phyloP scores from a whole-genome alignment of 1,284 basidiomycete species.

The Ganoderma boninense region DNA sequence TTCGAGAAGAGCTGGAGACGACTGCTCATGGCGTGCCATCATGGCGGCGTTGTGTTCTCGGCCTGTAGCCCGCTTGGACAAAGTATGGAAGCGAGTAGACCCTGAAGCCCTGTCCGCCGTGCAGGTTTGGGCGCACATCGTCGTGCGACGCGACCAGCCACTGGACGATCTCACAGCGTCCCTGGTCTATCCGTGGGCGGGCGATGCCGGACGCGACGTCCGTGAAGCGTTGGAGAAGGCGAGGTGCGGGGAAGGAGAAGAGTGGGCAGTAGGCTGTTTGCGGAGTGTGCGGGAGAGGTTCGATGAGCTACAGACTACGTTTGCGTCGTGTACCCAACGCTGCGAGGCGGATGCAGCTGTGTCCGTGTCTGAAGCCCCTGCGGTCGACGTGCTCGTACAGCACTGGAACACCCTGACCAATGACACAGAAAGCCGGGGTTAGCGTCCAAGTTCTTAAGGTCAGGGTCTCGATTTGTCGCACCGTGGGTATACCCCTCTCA shows the following conservation, averaged over 20 bases:
- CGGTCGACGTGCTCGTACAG: conserved; percentile 56
- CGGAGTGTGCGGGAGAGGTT: conserved; percentile 54
- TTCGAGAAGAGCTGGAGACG: conserved; percentile 72
- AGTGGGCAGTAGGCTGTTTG: conserved; percentile 53
- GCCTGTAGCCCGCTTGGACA: conserved; percentile 77
- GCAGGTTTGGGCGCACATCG: conserved; percentile 70
- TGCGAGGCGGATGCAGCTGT: conserved; percentile 41
- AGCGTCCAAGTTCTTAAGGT: conserved; percentile 71
- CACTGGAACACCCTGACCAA: conserved; percentile 61
- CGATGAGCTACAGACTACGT: conserved; percentile 58
- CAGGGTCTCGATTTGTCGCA: conserved; percentile 34
- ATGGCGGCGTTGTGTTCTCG: conserved; percentile 70
- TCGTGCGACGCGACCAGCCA: conserved; percentile 46
- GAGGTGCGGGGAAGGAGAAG: conserved; percentile 48
- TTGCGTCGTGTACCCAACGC: conserved; percentile 60
- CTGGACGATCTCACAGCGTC: conserved; percentile 49
- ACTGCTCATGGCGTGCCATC: conserved; percentile 80
- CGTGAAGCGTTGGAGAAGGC: conserved; percentile 54
- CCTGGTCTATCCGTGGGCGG: conserved; percentile 72
- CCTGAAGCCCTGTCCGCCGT: conserved; percentile 60
- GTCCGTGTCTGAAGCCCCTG: conserved; percentile 46
- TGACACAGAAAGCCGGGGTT: conserved; percentile 51
- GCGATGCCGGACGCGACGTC: conserved; percentile 55
- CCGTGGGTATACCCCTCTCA: conserved; percentile 15
- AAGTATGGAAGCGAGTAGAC: conserved; percentile 80